A percentile compares a stretch with the other conserved stretches of the same genome.
Conservation (phyloP, 2,329 filamentous ascomycete genomes). For the Pezicula neosporulosa region DNA sequence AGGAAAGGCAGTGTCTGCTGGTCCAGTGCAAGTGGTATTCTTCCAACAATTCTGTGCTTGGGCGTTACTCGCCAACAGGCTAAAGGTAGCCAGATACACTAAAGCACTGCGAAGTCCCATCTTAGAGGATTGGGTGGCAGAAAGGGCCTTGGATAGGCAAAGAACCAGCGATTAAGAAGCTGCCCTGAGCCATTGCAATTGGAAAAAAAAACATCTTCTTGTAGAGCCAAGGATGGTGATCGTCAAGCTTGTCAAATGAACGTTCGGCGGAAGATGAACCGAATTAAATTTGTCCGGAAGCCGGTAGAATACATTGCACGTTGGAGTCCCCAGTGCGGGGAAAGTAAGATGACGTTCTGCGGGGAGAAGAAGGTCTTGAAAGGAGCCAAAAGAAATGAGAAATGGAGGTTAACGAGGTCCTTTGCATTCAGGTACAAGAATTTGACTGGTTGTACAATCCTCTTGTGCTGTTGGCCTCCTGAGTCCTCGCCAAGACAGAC, state of each 20-base stretch:
- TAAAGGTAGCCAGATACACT: background rate
- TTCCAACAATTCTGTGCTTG: conserved; percentile 42
- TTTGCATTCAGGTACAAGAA: no score
- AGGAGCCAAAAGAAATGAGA: no score
- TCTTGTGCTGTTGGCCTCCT: no score
- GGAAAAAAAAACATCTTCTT: no score
- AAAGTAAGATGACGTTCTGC: no score
- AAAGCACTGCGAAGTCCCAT: background rate
- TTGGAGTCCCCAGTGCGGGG: no score
- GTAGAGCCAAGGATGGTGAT: no score
- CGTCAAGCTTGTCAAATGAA: background rate
- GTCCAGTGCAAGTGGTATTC: conserved; percentile 46
- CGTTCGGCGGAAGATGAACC: background rate
- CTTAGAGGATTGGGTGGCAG: background rate
- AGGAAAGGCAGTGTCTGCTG: conserved; percentile 44
- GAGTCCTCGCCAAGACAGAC: no score
- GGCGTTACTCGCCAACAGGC: background rate
- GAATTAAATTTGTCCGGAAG: background rate
- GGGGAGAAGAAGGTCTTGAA: no score
- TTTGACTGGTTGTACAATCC: no score
- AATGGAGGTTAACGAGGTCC: no score
- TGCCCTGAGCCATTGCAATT: no score
- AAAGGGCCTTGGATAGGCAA: background rate
- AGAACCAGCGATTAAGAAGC: background rate
- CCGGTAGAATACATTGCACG: background rate